Conservation (phyloP, 1,284 basidiomycete genomes). For the Ceratorhiza oryzae-sativae region DNA sequence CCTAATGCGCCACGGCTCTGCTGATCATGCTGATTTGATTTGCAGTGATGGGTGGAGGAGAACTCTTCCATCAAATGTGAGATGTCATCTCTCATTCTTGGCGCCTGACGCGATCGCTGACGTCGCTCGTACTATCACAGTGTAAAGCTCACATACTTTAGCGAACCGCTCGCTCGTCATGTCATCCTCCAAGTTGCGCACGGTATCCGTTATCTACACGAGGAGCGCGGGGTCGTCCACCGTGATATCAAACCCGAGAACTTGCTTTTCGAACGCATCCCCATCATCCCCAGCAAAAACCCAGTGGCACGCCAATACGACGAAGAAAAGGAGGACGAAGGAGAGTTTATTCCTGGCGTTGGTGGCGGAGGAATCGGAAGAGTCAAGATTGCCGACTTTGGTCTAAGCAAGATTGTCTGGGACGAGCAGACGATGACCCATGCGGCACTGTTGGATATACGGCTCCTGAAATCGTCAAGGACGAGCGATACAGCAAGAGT, state of each 20-base stretch:
- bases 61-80: conserved; percentile 96
- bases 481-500: conserved; percentile 97
- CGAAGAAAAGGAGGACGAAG: conserved; percentile 98
- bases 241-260: conserved; percentile 99
- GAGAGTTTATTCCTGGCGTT: conserved; percentile 88
- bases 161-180: conserved; percentile 92
- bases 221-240: conserved; percentile 97
- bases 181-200: conserved; percentile 97
- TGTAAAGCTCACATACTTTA: conserved; percentile 99
- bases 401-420: conserved; percentile 98
- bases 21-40: conserved; percentile 22
- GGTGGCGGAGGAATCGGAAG: conserved; percentile 97
- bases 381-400: conserved; percentile 99
- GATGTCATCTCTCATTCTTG: conserved; percentile 23
- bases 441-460: conserved; percentile 99
- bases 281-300: conserved; percentile 86
- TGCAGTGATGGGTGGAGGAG: conserved; percentile 93
- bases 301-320: conserved; percentile 87
- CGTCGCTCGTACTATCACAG: conserved; percentile 39
- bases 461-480: conserved; percentile 99
- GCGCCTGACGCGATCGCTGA: conserved; percentile 20
- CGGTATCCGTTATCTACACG: conserved; percentile 95
- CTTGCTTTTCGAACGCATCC: conserved; percentile 92
- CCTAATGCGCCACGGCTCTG: conserved; percentile 3
- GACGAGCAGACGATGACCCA: conserved; percentile 99